phyloP scores from a whole-genome alignment of 1,284 basidiomycete genomes.

The Inonotus hispidus region DNA sequence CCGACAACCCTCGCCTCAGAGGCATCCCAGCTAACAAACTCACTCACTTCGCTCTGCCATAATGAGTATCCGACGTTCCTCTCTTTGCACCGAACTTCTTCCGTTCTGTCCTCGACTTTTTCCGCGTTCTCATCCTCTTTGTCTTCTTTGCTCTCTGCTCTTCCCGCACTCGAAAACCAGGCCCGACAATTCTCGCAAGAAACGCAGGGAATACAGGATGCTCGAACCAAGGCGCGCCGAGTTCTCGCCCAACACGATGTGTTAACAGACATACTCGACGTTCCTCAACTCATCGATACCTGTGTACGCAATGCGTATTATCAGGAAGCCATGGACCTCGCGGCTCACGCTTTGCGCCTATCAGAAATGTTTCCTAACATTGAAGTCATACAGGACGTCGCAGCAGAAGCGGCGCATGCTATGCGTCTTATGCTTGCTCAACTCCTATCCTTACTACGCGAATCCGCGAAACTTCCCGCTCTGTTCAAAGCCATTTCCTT shows the following conservation, averaged over 20 bases:
- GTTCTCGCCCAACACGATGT: slow-evolving; percentile 90
- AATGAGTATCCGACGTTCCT: slow-evolving; percentile 87
- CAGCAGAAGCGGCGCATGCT: slow-evolving; percentile 70
- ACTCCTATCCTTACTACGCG: slow-evolving; percentile 74
- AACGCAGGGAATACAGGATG: slow-evolving; percentile 52
- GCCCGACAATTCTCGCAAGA: slow-evolving; percentile 59
- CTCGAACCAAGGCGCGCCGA: slow-evolving; percentile 67
- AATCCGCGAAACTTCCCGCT: slow-evolving; percentile 82
- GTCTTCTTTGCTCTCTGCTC: slow-evolving; percentile 56
- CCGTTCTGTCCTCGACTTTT: slow-evolving; percentile 62
- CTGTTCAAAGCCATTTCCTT: slow-evolving; percentile 86
- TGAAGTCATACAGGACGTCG: slow-evolving; percentile 48
- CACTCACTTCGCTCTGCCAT: slow-evolving; percentile 82
- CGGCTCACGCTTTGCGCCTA: slow-evolving; percentile 56
- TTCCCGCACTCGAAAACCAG: slow-evolving; percentile 69
- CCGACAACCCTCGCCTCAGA: slow-evolving; percentile 74
- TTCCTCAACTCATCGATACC: slow-evolving; percentile 85
- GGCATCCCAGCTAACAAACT: slow-evolving; percentile 77
- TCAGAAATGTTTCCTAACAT: slow-evolving; percentile 36
- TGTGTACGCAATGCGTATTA: slow-evolving; percentile 91
- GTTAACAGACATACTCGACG: slow-evolving; percentile 84
- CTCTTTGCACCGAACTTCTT: slow-evolving; percentile 69
- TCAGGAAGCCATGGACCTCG: slow-evolving; percentile 81
- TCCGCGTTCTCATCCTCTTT: slow-evolving; percentile 63
- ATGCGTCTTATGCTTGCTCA: slow-evolving; percentile 71